Evolutionary conservation across 495 filamentous ascomycete genomes (phyloP), one percentile per base, ranked within the genome.

Genomic region (Diplogelasinospora grovesii): DNA sequence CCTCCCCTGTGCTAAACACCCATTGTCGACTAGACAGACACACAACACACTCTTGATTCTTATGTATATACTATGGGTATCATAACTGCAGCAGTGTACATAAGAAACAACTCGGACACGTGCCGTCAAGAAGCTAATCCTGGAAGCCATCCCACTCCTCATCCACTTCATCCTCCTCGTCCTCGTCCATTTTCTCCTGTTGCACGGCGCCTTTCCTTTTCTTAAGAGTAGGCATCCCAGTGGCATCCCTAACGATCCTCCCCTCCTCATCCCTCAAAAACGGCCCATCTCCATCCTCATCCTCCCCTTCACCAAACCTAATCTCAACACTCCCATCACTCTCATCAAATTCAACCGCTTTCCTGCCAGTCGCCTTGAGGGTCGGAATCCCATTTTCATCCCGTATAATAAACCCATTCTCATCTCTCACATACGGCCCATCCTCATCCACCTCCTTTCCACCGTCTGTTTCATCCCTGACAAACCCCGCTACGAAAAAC

Each of bases 91-190:
- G n/a, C n/a, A n/a, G n/a, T n/a, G n/a, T n/a, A n/a, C n/a, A n/a
- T n/a, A n/a, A n/a, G n/a, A n/a, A n/a, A n/a, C n/a, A n/a, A n/a
- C n/a, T n/a, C n/a, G n/a, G n/a, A n/a, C n/a, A n/a, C n/a, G n/a
- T n/a, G n/a, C n/a, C n/a, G n/a, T n/a, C n/a, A n/a, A n/a, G n/a
- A n/a, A n/a, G n/a, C n/a, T 30, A 70, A 52, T 76, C 71, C 9
- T 50, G 59, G 39, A 76, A 70, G 1, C 73, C 73, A 34, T 49
- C 54, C 73, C 73, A 76, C 45, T 63, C 72, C 5, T 65, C 66
- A 13, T 36, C 56, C 10, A 40, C 46, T 7, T 19, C 40, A 19
- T 45, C 41, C 13, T 31, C 19, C 5, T 33, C 24, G 4, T 31
- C 23, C 33, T 29, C 22, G 10, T 8, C 36, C 26, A 9, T 23